These are phyloP conservation scores for Mycena leptocephala DNA, from an alignment of 768 basidiomycete species.

Conservation along the genomic window DNA sequence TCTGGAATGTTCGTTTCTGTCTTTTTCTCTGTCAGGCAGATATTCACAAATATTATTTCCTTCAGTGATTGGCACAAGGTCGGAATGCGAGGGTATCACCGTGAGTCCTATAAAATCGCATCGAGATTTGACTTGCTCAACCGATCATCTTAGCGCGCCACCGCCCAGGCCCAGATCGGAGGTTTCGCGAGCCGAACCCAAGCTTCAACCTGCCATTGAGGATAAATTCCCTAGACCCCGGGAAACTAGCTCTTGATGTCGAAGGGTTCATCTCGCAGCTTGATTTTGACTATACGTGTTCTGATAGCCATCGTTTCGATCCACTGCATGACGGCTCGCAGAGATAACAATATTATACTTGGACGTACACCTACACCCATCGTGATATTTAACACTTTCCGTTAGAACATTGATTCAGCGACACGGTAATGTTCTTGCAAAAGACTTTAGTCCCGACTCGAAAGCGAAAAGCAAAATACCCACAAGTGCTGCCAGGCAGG, in stretches of 20 bases:
- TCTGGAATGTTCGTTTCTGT: background rate
- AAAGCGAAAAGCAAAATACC: background rate
- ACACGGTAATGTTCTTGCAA: background rate
- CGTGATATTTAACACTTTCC: no score
- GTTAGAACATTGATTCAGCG: no score
- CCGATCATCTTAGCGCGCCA: background rate
- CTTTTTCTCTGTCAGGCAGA: background rate
- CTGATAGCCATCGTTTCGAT: background rate
- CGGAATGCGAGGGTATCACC: background rate
- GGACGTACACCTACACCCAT: no score
- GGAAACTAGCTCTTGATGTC: background rate
- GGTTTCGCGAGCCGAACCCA: background rate
- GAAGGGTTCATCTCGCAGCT: background rate
- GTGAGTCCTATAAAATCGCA: background rate
- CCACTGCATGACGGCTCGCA: background rate
- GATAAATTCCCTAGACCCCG: background rate
- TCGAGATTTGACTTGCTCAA: background rate
- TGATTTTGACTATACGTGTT: background rate
- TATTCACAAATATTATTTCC: background rate
- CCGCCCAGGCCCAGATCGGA: background rate
- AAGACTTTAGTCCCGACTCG: background rate
- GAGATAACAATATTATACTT: background rate
- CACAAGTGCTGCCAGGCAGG: background rate
- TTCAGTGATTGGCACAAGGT: background rate
- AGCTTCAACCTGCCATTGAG: background rate